Evolutionary conservation across 805 yeast genomes (phyloP).

Genomic region (Blastobotrys muscicola): DNA sequence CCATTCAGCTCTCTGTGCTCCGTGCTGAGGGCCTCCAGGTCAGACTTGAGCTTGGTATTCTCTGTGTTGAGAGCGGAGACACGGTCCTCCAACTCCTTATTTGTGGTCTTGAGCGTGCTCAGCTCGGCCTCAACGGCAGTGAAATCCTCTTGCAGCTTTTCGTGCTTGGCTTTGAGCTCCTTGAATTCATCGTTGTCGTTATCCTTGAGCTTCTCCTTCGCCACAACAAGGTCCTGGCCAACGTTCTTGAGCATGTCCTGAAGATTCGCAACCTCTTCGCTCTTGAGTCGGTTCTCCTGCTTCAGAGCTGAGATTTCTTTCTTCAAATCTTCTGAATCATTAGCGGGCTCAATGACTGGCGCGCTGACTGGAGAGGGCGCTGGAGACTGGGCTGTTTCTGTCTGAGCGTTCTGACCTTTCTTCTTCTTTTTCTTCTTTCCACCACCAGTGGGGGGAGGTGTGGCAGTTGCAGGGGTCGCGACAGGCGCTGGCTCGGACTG

Average conservation of each 20-base stretch:
- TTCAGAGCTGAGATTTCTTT: slow-evolving; percentile 4
- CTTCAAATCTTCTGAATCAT: slow-evolving; percentile 3
- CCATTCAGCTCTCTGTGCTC: slow-evolving; percentile 2
- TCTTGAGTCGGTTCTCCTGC: slow-evolving; percentile 4
- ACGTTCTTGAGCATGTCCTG: slow-evolving; percentile 68
- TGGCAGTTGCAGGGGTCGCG: not conserved
- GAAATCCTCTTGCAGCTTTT: not conserved
- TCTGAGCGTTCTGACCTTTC: slow-evolving; percentile 9
- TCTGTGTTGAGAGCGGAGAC: not conserved
- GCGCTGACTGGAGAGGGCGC: not conserved
- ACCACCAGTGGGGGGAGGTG: slow-evolving; percentile 5
- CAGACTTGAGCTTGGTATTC: not conserved
- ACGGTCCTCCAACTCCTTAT: not conserved
- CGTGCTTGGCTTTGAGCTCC: slow-evolving; percentile 4
- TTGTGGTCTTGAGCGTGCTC: not conserved
- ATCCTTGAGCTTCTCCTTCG: slow-evolving; percentile 48
- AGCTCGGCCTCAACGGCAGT: not conserved
- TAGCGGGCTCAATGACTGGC: not conserved
- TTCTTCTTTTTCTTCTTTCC: slow-evolving; percentile 12
- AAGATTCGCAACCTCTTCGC: slow-evolving; percentile 57
- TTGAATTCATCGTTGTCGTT: not conserved
- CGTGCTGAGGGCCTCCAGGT: not conserved
- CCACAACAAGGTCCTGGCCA: slow-evolving; percentile 71
- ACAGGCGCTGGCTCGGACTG: not conserved
- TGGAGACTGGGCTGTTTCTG: not conserved